Conservation (phyloP, 2,329 filamentous ascomycete genomes). For the Sphaerulina vaccinii region DNA sequence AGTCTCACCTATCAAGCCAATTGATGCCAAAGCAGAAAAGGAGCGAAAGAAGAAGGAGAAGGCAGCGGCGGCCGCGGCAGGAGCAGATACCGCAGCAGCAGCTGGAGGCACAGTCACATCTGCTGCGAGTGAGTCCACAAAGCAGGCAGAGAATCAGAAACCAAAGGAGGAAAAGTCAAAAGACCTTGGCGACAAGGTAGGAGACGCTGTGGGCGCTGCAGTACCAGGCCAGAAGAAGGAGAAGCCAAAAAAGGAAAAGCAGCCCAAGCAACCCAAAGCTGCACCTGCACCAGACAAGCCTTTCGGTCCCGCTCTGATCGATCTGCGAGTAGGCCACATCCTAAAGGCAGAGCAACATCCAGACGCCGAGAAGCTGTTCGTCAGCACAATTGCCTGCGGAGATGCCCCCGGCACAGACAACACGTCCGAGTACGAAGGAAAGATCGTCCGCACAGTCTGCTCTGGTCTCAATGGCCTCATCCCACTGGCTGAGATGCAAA, state of each 20-base stretch:
- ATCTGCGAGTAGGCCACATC: constrained; percentile 95
- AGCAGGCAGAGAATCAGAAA: constrained; percentile 47
- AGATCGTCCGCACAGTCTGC: constrained; percentile 91
- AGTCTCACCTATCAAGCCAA: constrained; percentile 81
- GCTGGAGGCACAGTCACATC: constrained; percentile 45
- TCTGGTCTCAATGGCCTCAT: constrained; percentile 92
- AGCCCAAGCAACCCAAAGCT: constrained; percentile 67
- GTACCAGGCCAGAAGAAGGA: constrained; percentile 48
- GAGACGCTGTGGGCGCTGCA: constrained; percentile 47
- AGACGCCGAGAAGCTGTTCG: constrained; percentile 92
- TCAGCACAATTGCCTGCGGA: constrained; percentile 92
- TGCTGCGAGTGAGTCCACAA: constrained; percentile 43
- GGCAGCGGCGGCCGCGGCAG: constrained; percentile 56
- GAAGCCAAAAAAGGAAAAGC: constrained; percentile 90
- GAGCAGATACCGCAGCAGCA: constrained; percentile 52
- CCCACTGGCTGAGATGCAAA: constrained; percentile 94
- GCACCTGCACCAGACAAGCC: constrained; percentile 66
- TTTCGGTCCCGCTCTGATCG: constrained; percentile 80
- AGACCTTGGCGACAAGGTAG: constrained; percentile 51
- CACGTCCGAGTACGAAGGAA: constrained; percentile 86
- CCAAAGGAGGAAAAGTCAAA: constrained; percentile 41
- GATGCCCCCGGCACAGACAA: constrained; percentile 83
- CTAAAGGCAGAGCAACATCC: constrained; percentile 94
- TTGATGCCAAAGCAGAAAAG: constrained; percentile 92
- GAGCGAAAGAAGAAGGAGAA: constrained; percentile 97